Conservation (phyloP, 495 filamentous ascomycete genomes). For the Daldinia bambusicola region DNA sequence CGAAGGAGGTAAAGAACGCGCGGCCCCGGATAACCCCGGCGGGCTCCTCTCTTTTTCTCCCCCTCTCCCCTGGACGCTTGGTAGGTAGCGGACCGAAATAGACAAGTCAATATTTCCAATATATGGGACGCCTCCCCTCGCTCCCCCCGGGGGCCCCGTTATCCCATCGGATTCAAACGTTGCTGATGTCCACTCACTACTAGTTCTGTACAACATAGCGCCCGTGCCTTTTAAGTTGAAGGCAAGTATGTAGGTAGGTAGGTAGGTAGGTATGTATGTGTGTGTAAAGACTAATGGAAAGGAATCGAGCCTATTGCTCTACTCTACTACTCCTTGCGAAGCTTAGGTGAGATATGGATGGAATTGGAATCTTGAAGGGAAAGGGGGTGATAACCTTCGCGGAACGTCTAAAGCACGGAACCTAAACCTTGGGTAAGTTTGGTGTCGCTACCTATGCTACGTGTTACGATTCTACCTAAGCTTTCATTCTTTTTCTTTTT, state of each 20-base stretch:
- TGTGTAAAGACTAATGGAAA: constrained; percentile 1
- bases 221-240: constrained; percentile 1
- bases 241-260: no score
- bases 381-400: background rate
- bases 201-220: constrained; percentile 9
- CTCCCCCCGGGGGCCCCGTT: constrained; percentile 11
- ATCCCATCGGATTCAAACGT: constrained; percentile 4
- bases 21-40: constrained; percentile 30
- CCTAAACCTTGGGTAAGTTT: constrained; percentile 4
- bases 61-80: background rate
- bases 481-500: constrained; percentile 10
- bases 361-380: background rate
- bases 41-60: no score
- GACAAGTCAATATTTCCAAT: constrained; percentile 23
- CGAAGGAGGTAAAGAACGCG: constrained; percentile 35
- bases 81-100: constrained; percentile 5
- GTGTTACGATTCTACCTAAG: constrained; percentile 7
- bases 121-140: constrained; percentile 5
- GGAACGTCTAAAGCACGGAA: constrained; percentile 3
- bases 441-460: constrained; percentile 21
- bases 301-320: constrained; percentile 3
- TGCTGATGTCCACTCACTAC: background rate
- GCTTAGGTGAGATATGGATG: constrained; percentile 13
- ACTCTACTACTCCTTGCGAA: constrained; percentile 6
- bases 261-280: no score